Evolutionary conservation across 257 asterid species (phyloP), one percentile per base, ranked within the genome.

Genomic region (Rauvolfia tetraphylla): DNA sequence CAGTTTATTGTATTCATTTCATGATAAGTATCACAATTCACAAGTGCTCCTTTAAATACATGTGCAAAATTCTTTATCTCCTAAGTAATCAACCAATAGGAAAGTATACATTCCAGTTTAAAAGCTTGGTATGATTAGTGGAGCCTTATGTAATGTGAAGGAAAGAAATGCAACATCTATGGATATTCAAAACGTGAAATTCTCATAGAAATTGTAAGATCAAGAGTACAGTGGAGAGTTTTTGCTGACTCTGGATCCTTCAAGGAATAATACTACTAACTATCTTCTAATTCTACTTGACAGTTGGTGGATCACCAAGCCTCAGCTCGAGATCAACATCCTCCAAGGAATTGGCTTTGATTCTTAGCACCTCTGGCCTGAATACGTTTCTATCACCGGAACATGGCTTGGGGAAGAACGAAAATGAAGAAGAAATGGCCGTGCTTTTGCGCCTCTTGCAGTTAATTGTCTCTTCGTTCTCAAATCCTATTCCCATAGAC

Each of bases 311-410:
- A 59, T 81, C 76, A 48, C 97, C 95, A 63, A 91, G 85, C 89
- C 95, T 87, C 66, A 91, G 90, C 86, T 91, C 95, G 65, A 91
- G 95, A 88, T 91, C 97, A 44, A 91, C 82, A 23, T 86, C 88
- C 76, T 85, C 92, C 75, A 70, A 75, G 33, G 83, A 31, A 67
- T 68, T 76, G 10, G 46, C 36, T 36, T 73, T 46, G 65, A 62
- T 65, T 58, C 75, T 61, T 38, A 76, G 22, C 15, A 42, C 58
- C 18, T 81, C 84, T 4, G 34, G 17, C 29, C n/a, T 70, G 56
- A 74, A 69, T 22, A 72, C 34, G 76, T 49, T 78, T 68, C 73
- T 71, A 15, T 74, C 78, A 73, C 56, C 72, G 5, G 79, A 58
- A 71, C 79, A 80, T 29, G 73, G 46, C 31, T 63, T 79, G 22